These are phyloP conservation scores for Ehretia macrophylla DNA, from an alignment of 257 asterid species.

Conservation along the genomic window DNA sequence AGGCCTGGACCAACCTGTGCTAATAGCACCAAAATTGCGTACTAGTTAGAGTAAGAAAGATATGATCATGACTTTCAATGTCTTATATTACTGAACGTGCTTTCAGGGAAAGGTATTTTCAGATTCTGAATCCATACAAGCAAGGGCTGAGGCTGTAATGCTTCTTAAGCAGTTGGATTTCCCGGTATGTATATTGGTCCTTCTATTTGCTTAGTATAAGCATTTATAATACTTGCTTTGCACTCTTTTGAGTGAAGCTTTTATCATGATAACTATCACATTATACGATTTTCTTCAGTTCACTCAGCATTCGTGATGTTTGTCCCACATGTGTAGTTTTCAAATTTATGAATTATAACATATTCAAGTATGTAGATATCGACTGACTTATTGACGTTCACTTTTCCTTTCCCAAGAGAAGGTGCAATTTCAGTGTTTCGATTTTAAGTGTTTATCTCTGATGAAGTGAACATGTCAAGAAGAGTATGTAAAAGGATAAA, in stretches of 20 bases:
- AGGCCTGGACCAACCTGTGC: background rate
- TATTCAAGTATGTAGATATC: no score
- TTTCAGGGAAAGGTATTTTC: slow-evolving; percentile 92
- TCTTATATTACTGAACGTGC: slow-evolving; percentile 10
- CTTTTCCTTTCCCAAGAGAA: no score
- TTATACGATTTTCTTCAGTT: background rate
- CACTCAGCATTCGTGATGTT: no score
- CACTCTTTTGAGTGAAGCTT: background rate
- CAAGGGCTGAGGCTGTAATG: slow-evolving; percentile 98
- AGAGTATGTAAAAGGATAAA: no score
- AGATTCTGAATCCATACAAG: slow-evolving; percentile 96
- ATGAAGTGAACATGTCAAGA: no score
- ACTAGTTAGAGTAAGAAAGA: background rate
- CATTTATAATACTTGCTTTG: background rate
- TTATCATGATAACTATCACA: background rate
- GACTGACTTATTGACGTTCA: no score
- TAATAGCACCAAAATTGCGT: background rate
- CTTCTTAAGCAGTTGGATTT: slow-evolving; percentile 94
- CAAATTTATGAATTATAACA: no score
- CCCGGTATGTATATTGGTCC: slow-evolving; percentile 54
- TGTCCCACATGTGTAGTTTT: background rate
- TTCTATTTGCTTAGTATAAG: slow-evolving; percentile 10
- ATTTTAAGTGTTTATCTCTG: no score
- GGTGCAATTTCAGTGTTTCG: no score
- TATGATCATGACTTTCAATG: background rate